These are phyloP conservation scores for Tephrocybe sp. DNA, from an alignment of 768 basidiomycete species.

Conservation along the genomic window DNA sequence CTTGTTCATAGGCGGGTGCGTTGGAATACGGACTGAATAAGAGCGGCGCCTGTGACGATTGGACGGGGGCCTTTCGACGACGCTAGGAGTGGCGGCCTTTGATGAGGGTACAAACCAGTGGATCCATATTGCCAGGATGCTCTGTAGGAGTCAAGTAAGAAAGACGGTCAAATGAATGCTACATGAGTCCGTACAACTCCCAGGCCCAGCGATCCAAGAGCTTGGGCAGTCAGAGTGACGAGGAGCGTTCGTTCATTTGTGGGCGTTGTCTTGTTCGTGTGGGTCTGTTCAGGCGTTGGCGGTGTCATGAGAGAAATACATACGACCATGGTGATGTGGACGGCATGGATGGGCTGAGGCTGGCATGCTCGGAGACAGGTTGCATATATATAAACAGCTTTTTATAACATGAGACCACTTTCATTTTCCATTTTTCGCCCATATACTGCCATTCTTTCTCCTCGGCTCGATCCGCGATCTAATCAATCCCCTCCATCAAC, in stretches of 20 bases:
- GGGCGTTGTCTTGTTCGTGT: conserved; percentile 3
- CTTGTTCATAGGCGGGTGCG: conserved; percentile 3
- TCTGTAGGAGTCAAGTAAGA: conserved; percentile 28
- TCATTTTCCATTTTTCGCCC: conserved; percentile 26
- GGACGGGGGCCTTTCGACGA: background rate
- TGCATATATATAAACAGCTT: conserved; percentile 15
- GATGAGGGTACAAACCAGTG: conserved; percentile 35
- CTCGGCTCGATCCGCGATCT: conserved; percentile 20
- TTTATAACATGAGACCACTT: conserved; percentile 38
- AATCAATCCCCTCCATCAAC: conserved; percentile 8
- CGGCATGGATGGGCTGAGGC: background rate
- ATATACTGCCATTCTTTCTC: conserved; percentile 20
- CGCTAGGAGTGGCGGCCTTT: background rate
- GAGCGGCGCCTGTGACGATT: conserved; percentile 13
- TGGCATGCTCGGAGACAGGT: conserved; percentile 11
- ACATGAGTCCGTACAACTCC: conserved; percentile 32
- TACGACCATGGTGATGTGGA: too few relatives aligned
- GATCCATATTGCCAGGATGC: conserved; percentile 42
- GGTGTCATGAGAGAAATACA: conserved; percentile 1
- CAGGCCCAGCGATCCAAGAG: conserved; percentile 28
- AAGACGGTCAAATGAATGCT: background rate
- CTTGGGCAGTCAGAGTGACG: conserved; percentile 22
- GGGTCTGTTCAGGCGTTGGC: conserved; percentile 7
- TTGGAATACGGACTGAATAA: conserved; percentile 8
- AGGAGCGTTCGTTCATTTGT: conserved; percentile 14